Conservation (phyloP, 257 asterid species). For the Fraxinus quadrangulata region DNA sequence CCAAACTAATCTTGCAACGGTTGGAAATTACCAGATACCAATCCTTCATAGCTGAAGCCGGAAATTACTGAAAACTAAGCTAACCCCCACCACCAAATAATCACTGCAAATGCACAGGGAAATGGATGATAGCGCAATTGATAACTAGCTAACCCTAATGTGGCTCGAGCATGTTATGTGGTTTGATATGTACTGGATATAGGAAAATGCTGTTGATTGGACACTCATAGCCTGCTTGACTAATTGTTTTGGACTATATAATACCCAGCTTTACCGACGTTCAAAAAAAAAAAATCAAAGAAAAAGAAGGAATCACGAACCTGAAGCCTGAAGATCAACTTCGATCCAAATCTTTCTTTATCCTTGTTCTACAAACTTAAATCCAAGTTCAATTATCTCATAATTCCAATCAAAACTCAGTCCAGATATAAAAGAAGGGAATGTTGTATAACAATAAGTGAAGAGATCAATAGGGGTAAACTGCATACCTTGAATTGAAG, state of each 20-base stretch:
- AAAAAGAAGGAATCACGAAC: not conserved
- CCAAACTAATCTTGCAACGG: not conserved
- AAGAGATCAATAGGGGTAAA: not conserved
- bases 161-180: not conserved
- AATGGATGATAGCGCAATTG: not conserved
- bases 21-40: not conserved
- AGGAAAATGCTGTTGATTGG: not conserved
- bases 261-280: not conserved
- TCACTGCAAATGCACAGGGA: not conserved
- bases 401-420: constrained; percentile 5
- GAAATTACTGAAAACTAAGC: not conserved
- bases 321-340: not conserved
- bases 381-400: not conserved
- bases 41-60: not conserved
- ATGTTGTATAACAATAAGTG: not conserved
- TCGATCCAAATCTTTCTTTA: not conserved
- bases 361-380: not conserved
- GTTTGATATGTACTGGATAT: not conserved
- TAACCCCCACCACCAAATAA: not conserved
- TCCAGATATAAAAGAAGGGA: not conserved
- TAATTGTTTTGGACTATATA: not conserved
- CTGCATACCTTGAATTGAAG: not conserved
- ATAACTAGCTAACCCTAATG: not conserved
- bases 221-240: not conserved
- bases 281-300: not conserved